Percentiles rank a stretch among this genome's conserved stretches.
Conservation (phyloP, 2,329 filamentous ascomycete species). For the Colletotrichum cereale region DNA sequence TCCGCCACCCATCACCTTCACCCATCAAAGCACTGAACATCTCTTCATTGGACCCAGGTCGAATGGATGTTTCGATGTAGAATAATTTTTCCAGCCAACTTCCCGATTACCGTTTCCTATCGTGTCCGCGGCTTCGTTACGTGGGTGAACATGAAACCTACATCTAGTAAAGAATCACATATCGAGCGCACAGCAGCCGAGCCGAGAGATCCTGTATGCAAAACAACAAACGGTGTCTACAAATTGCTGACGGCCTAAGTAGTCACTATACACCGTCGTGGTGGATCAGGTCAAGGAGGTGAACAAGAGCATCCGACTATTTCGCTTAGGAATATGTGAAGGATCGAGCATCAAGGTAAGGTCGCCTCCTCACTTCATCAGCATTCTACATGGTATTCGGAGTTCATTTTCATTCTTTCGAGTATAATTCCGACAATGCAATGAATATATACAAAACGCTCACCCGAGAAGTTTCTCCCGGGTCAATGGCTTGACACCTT, state of each 20-base stretch:
- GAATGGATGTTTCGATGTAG: not conserved
- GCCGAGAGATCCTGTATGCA: slow-evolving; percentile 71
- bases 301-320: slow-evolving; percentile 76
- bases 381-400: not conserved
- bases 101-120: not conserved
- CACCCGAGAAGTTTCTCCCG: slow-evolving; percentile 72
- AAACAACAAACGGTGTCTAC: not conserved
- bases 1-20: not conserved
- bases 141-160: slow-evolving; percentile 9
- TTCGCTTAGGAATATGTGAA: slow-evolving; percentile 71
- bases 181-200: slow-evolving; percentile 80
- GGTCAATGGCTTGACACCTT: slow-evolving; percentile 93
- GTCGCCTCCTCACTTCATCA: slow-evolving; percentile 16
- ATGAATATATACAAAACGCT: not conserved
- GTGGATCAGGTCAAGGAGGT: slow-evolving; percentile 72
- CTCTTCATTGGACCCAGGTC: not conserved
- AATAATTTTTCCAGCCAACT: not conserved
- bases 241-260: not conserved
- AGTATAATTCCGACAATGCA: not conserved
- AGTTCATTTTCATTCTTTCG: not conserved
- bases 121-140: not conserved
- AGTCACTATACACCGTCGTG: slow-evolving; percentile 71
- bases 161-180: slow-evolving; percentile 58
- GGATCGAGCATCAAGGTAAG: slow-evolving; percentile 61
- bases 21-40: too few relatives aligned